Conservation (phyloP, 2,329 filamentous ascomycete species). For the Penicillium sp. region DNA sequence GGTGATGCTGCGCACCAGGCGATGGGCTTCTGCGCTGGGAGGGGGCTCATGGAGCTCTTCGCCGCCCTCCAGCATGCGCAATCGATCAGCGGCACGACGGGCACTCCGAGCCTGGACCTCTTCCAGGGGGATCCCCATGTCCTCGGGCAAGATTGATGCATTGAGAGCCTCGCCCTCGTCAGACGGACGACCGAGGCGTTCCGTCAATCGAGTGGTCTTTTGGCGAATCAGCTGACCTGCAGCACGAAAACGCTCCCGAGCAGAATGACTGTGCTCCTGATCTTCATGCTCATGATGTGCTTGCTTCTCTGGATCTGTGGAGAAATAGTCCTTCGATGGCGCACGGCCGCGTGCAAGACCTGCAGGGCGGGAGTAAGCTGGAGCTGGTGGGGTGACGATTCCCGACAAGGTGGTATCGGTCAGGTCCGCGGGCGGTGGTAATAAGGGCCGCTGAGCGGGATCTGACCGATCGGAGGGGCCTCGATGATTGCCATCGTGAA, state of each 20-base stretch:
- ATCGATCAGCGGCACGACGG: slow-evolving; percentile 12
- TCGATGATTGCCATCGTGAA: slow-evolving; percentile 3
- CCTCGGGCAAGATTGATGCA: slow-evolving; percentile 26
- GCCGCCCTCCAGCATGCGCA: slow-evolving; percentile 13
- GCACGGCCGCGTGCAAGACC: slow-evolving; percentile 8
- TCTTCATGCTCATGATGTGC: neutral
- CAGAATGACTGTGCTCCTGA: slow-evolving; percentile 15
- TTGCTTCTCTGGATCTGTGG: slow-evolving; percentile 11
- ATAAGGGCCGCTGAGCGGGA: slow-evolving; percentile 8
- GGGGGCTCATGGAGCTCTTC: slow-evolving; percentile 17
- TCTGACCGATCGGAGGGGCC: slow-evolving; percentile 8
- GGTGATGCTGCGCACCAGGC: slow-evolving; percentile 34
- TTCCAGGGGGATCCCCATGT: slow-evolving; percentile 21
- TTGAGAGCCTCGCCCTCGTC: slow-evolving; percentile 29
- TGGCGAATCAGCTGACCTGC: slow-evolving; percentile 26
- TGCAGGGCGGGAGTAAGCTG: slow-evolving; percentile 14
- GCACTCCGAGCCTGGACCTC: slow-evolving; percentile 19
- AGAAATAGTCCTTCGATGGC: neutral
- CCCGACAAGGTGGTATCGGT: slow-evolving; percentile 13
- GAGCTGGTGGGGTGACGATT: slow-evolving; percentile 21
- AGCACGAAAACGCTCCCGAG: slow-evolving; percentile 22
- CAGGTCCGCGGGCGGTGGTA: slow-evolving; percentile 12
- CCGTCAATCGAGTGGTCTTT: slow-evolving; percentile 24
- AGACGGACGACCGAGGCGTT: slow-evolving; percentile 26
- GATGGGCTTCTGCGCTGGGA: slow-evolving; percentile 33